Conservation (phyloP, 768 basidiomycete genomes). For the Melanogaster broomeanus region DNA sequence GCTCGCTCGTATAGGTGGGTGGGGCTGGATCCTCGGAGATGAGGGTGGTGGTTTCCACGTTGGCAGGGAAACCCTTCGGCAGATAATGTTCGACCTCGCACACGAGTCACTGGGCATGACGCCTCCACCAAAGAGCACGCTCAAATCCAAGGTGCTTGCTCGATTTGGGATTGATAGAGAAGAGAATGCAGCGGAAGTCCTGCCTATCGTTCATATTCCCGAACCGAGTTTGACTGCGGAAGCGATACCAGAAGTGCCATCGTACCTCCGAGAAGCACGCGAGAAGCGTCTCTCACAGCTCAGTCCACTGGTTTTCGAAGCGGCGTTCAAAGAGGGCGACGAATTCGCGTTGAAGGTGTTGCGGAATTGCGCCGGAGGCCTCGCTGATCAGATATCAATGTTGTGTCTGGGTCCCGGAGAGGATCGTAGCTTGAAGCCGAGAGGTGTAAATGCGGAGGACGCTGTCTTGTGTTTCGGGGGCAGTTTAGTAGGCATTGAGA, state of each 20-base stretch:
- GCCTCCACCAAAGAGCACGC: slow-evolving; percentile 21
- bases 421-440: slow-evolving; percentile 30
- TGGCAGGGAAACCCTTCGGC: slow-evolving; percentile 73
- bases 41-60: slow-evolving; percentile 84
- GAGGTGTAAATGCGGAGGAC: slow-evolving; percentile 50
- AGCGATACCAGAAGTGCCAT: slow-evolving; percentile 22
- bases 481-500: slow-evolving; percentile 65
- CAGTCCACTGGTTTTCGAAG: slow-evolving; percentile 73
- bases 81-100: slow-evolving; percentile 61
- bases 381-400: slow-evolving; percentile 60
- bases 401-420: slow-evolving; percentile 43
- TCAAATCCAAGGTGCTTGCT: slow-evolving; percentile 51
- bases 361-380: slow-evolving; percentile 46
- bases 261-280: slow-evolving; percentile 40
- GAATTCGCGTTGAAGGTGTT: slow-evolving; percentile 64
- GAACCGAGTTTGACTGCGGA: slow-evolving; percentile 43
- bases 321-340: slow-evolving; percentile 72
- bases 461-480: slow-evolving; percentile 77
- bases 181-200: slow-evolving; percentile 53
- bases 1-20: slow-evolving; percentile 73
- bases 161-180: slow-evolving; percentile 57
- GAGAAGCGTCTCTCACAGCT: slow-evolving; percentile 79
- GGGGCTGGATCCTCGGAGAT: slow-evolving; percentile 85
- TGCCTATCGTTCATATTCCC: slow-evolving; percentile 62
- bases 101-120: slow-evolving; percentile 40